Evolutionary conservation across 306 rosid species (phyloP), one percentile per base, ranked within the genome.

Genomic region (Pyrus pyrifolia): DNA sequence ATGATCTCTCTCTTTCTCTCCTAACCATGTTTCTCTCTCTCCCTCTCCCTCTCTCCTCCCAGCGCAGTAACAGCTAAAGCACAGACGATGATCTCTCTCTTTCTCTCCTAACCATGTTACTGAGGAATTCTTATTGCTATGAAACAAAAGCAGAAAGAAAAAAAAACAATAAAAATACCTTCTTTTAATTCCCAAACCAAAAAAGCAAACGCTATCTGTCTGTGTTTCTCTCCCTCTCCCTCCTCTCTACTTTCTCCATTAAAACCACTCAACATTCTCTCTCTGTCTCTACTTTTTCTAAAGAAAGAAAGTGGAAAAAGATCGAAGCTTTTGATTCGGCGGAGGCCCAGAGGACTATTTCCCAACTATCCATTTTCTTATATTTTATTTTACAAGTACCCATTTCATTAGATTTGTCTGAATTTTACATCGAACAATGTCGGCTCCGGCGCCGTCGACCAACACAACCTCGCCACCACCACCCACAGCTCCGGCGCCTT

Each of bases 341-440:
- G 70, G 70, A 21, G 49, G 9, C 42, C 1, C 19, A 29, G 15
- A 29, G 35, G 38, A 29, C 38, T 14, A 42, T 70, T 70, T 44
- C 29, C 44, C 60, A 8, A 8, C 15, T 4, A 66, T 63, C 71
- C 81, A 27, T n/a, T 55, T 69, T 5, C 10, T 49, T 51, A 18
- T 6, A n/a, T 49, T 57, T 15, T 35, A 35, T 35, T 35, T 35
- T 35, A 35, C 40, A 35, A 6, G 8, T 35, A 35, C 40, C 42
- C 42, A 38, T 7, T 7, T 38, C 42, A 38, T 38, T 38, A 1
- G 42, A 38, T 38, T 38, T 21, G 22, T 29, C 42, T 29, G 68
- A 63, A 42, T 42, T 52, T 38, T 55, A 11, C 13, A 33, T 40
- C 17, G 0, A 31, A 11, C 61, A 80, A 90, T 90, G 93, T 87